Conservation (phyloP, 176 grass and related monocot genomes). For the Oryza punctata region DNA sequence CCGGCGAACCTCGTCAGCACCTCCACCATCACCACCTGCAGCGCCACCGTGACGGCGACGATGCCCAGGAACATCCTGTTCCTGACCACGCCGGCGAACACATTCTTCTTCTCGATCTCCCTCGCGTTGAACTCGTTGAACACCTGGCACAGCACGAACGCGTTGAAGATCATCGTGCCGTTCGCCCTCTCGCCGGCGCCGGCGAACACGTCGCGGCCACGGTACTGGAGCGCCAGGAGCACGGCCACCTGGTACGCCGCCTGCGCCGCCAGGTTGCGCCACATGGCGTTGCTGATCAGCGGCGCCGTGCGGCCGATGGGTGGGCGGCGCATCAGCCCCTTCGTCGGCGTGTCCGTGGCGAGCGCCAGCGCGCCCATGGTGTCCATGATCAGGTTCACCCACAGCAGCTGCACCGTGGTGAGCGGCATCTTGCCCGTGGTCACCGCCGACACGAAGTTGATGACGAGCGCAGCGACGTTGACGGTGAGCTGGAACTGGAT, state of each 20-base stretch:
- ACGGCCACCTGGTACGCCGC: slow-evolving; percentile 64
- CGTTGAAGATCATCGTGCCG: slow-evolving; percentile 87
- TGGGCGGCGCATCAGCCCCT: slow-evolving; percentile 54
- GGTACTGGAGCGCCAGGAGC: slow-evolving; percentile 61
- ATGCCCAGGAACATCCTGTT: slow-evolving; percentile 85
- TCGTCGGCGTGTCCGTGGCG: slow-evolving; percentile 56
- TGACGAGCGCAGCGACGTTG: slow-evolving; percentile 57
- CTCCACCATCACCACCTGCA: slow-evolving; percentile 93
- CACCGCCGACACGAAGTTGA: slow-evolving; percentile 62
- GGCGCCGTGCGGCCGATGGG: slow-evolving; percentile 65
- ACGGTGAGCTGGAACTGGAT: slow-evolving; percentile 93
- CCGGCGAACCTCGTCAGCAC: slow-evolving; percentile 72
- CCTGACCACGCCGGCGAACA: slow-evolving; percentile 63
- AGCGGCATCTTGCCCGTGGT: slow-evolving; percentile 56
- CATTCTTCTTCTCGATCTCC: slow-evolving; percentile 75
- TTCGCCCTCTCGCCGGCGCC: slow-evolving; percentile 50
- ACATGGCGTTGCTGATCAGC: slow-evolving; percentile 89
- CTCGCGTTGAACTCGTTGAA: slow-evolving; percentile 95
- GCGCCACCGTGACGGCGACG: slow-evolving; percentile 50
- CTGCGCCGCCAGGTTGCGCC: slow-evolving; percentile 73
- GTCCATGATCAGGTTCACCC: slow-evolving; percentile 91
- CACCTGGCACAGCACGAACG: slow-evolving; percentile 89
- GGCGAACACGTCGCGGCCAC: slow-evolving; percentile 44
- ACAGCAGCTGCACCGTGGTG: slow-evolving; percentile 70
- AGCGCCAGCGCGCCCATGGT: slow-evolving; percentile 82